A percentile compares a stretch with the other conserved stretches of the same genome.
phyloP scores from a whole-genome alignment of 78 protist genomes.

The Monosiga brevicollis region DNA sequence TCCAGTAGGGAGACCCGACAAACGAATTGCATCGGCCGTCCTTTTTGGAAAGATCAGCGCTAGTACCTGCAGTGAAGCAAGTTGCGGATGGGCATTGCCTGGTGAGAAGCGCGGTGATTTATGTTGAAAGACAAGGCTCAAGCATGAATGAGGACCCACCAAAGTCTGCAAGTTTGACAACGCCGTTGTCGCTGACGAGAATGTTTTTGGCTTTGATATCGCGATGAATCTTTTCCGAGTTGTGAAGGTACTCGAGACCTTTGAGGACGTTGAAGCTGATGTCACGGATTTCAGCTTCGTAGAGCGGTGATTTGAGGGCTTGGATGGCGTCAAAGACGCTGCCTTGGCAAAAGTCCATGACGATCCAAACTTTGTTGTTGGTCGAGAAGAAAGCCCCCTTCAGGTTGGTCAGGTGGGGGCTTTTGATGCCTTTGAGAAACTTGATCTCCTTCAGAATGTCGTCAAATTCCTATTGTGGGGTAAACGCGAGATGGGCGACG shows the following conservation, averaged over 20 bases:
- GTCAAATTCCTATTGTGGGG: neutral
- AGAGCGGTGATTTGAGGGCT: neutral
- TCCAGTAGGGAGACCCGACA: constrained; percentile 83
- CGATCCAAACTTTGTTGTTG: neutral
- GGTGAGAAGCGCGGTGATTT: neutral
- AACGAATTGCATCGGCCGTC: constrained; percentile 2
- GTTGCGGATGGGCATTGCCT: neutral
- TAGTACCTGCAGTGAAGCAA: constrained; percentile 44
- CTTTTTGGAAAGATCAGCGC: neutral
- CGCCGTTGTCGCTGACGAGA: constrained; percentile 36
- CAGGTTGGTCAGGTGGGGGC: neutral
- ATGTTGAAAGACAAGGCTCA: neutral
- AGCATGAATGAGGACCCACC: too few species aligned
- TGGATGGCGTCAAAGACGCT: neutral
- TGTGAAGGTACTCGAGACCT: neutral
- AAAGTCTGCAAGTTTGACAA: constrained; percentile 11
- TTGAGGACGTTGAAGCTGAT: neutral
- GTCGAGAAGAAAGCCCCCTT: neutral
- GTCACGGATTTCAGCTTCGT: neutral
- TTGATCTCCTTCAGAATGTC: neutral
- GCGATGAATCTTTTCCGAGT: neutral
- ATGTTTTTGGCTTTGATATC: constrained; percentile 10
- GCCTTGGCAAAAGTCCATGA: neutral
- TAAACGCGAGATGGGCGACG: neutral
- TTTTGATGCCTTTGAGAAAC: neutral